Conservation (phyloP, 176 grass and related monocot species). For the Alloteropsis semialata region DNA sequence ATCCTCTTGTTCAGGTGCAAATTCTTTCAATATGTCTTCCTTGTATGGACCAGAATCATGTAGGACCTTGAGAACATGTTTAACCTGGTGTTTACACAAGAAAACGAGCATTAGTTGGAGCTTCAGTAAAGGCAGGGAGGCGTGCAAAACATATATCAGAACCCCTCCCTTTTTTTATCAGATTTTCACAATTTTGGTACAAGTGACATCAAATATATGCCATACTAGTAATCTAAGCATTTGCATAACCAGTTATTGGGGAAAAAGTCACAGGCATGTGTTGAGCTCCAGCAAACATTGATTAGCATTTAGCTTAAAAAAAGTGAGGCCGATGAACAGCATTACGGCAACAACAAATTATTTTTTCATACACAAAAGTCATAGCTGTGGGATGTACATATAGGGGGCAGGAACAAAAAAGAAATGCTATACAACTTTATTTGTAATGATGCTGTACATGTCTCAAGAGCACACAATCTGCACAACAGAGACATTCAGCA, state of each 20-base stretch:
- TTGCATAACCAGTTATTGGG: no score
- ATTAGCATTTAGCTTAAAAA: slow-evolving; percentile 30
- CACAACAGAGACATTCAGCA: slow-evolving; percentile 7
- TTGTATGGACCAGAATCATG: slow-evolving; percentile 91
- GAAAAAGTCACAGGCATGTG: no score
- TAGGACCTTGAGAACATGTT: slow-evolving; percentile 59
- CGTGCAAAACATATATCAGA: neutral
- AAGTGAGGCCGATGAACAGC: neutral
- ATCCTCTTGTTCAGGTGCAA: slow-evolving; percentile 11
- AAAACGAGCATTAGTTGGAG: slow-evolving; percentile 12
- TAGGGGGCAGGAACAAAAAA: no score
- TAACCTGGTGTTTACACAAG: slow-evolving; percentile 56
- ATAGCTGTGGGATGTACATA: no score
- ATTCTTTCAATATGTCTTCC: slow-evolving; percentile 69
- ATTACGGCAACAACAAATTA: neutral
- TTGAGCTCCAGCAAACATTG: neutral
- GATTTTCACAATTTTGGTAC: no score
- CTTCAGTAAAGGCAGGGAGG: neutral
- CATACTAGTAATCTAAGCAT: neutral
- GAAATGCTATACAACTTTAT: neutral
- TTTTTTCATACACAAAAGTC: neutral
- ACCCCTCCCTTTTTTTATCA: neutral
- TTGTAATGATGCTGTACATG: neutral
- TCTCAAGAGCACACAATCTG: neutral
- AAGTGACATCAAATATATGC: slow-evolving; percentile 1